Base-by-base conservation (phyloP, 768 basidiomycete species). In the Tephrocybe sp. region DNA sequence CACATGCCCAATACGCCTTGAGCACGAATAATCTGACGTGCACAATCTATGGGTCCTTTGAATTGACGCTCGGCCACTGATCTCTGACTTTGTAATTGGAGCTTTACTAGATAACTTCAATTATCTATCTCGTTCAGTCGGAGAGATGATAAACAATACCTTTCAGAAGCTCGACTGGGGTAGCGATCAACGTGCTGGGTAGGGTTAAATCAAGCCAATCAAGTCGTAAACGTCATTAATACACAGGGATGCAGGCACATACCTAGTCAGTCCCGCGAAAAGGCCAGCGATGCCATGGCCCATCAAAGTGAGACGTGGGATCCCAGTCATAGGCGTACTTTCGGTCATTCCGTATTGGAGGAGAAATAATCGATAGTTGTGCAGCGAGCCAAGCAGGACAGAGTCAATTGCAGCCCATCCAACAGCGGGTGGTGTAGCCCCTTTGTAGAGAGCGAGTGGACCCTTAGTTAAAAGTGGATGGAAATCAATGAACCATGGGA, bases 141-240 rank as follows among this genome's bases (percentile, higher is more conserved):
- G 76, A 31, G 19, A 48, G 43, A 26, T 26, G 64, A 39, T 16
- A 42, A 30, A 51, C 3, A 45, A 52, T 39, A 77, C 84, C 83
- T 78, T 92, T 92, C 53, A 92, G 70, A 48, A 84, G 75, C 64
- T 92, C 90, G 33, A 91, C 77, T 1, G 89, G 89, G 12, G 87
- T 89, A 5, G 89, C 87, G 22, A 90, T 66, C 14, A 84, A 49
- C 11, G 87, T 80, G 60, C 87, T 89, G 56, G 14, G 40, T 30
- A 46, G 46, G 26, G 14, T 33, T 16, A 12, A 48, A 51, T 52
- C 48, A 20, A 41, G 26, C 12, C 43, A 31, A 50, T 53, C 45
- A 39, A 39, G 41, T 42, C 38, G 45, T 2, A 14, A 33, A 39
- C 48, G 44, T 49, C 48, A 45, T 17, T 34, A n/a, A 13, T 17